Base-by-base conservation (phyloP, 345 rosid species). In the Litchi chinensis region DNA sequence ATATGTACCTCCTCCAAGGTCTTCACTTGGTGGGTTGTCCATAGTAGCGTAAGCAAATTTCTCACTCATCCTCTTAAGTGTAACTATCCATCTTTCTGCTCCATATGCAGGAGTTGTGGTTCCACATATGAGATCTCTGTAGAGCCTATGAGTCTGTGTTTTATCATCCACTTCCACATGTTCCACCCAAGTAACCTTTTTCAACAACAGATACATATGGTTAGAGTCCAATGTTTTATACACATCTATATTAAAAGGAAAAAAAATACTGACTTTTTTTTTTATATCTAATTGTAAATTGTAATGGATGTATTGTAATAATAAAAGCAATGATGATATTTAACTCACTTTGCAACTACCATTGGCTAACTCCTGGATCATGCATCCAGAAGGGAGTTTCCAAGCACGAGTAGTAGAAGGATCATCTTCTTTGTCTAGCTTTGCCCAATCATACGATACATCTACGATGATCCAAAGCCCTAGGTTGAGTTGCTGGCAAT, bases 331-430 rank as follows among this genome's bases (percentile, higher is more conserved):
- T 8, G 11, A 46, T 46, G 50, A 46, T 46, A 46, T 8, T 7
- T 46, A 39, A 50, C 71, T 71, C 56, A 92, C 98, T 89, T 86
- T 82, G 52, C 89, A 86, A 54, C 40, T 79, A 40, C 91, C 92
- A 85, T 87, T 71, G 39, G 88, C 77, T 88, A 89, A 77, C 8
- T 86, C 85, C 70, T 86, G 87, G 68, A 94, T 90, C 86, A 94
- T 84, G 74, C 92, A 90, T 69, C 98, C 96, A 40, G 98, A 94
- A 70, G 98, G 98, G 71, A 92, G 91, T 84, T 80, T 93, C 90
- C 93, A 89, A 41, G 85, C 76, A 28, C 81, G 74, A 21, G 78
- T 72, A 22, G 78, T 66, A 10, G 59, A 15, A 46, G 26, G 65
- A 56, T 56, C 76, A n/a, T 81, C 79, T 43, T 69, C 84, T 22